Evolutionary conservation across 2,329 filamentous ascomycete species (phyloP), one percentile per base, ranked within the genome.

Genomic region (Sporothrix brasiliensis): DNA sequence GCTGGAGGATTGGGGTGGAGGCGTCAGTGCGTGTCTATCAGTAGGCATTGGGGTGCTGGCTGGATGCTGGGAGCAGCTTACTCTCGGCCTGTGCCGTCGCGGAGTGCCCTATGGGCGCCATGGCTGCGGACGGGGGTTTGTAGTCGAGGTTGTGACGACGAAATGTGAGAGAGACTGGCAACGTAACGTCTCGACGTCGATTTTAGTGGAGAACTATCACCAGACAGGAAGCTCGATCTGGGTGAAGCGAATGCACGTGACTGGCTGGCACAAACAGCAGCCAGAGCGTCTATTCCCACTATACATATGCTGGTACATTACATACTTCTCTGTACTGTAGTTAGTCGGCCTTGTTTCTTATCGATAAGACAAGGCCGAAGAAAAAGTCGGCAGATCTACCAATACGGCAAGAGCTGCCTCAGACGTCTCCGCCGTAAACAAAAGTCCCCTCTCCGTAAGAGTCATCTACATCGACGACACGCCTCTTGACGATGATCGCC

Each of bases 91-190:
- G 60, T 14, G 68, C 69, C 56, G 72, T 72, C n/a, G 69, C 67
- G 4, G 71, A 65, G 3, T 69, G 68, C 49, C 73, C 80, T 61
- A 83, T 78, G 34, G 82, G 82, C 54, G 82, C 81, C 82, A 83
- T 83, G 71, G 58, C 74, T 72, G 73, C 61, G 47, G 30, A 47
- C 27, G n/a, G n/a, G 39, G 5, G 39, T 47, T 13, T 13, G 54
- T 27, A 1, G 39, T 47, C 41, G 56, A 61, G n/a, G 58, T 61
- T 7, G 58, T n/a, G 44, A 50, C 13, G 61, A 34, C 9, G 21
- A 4, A 47, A 27, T n/a, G 41, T 61, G 10, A 47, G 39, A 47
- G 58, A 61, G 58, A 39, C 14, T 63, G 58, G 21, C 13, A 9
- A 16, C 6, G 27, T 16, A 27, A 63, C 14, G 21, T 21, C n/a